A percentile compares a stretch with the other conserved stretches of the same genome.
Evolutionary conservation across 1,139 yeast species (phyloP).

Genomic region (Geotrichum candidum): DNA sequence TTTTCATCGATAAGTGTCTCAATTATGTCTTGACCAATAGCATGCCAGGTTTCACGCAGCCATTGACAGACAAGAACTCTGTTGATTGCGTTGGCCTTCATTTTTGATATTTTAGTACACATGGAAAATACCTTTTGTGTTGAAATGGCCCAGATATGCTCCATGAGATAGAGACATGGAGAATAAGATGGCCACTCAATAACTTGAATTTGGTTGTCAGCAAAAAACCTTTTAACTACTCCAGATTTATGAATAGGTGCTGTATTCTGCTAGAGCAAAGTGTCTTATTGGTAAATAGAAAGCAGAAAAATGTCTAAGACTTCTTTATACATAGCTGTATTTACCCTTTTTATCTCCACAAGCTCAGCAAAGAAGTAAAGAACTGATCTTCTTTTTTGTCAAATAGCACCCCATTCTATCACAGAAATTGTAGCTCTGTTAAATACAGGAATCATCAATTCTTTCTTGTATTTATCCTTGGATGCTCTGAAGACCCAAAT

Average conservation of each 20-base stretch:
- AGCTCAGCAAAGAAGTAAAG: background rate
- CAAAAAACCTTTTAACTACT: background rate
- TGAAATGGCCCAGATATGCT: background rate
- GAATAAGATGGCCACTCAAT: background rate
- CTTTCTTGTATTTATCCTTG: too few relatives aligned
- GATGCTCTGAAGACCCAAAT: background rate
- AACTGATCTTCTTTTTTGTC: background rate
- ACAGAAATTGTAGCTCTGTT: background rate
- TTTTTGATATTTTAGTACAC: background rate
- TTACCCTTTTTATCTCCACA: background rate
- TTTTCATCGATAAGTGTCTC: slow-evolving; percentile 34
- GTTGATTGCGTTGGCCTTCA: background rate
- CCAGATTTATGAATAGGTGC: background rate
- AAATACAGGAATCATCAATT: background rate
- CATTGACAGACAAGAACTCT: background rate
- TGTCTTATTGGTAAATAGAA: background rate
- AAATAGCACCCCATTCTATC: background rate
- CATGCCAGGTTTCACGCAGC: background rate
- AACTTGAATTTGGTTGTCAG: background rate
- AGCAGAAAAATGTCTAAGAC: background rate
- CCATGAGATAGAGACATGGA: background rate
- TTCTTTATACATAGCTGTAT: too few relatives aligned
- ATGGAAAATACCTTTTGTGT: background rate
- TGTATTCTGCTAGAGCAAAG: background rate
- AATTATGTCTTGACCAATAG: background rate